A percentile compares a stretch with the other conserved stretches of the same genome.
Conservation (phyloP, 331 rosid genomes). For the Phaseolus coccineus region DNA sequence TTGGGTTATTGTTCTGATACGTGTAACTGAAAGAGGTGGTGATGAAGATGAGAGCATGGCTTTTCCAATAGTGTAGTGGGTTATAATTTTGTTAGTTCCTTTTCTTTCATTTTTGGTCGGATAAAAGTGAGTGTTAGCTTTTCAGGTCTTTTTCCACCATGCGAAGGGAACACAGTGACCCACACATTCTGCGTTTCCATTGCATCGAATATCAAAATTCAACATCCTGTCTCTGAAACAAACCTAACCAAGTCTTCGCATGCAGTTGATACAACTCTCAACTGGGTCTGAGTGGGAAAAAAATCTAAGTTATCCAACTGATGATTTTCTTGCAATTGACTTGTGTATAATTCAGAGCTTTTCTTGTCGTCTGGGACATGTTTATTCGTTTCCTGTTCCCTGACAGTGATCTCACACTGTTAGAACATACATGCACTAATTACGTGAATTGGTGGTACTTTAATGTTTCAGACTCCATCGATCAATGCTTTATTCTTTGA, state of each 20-base stretch:
- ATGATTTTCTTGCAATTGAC: constrained; percentile 17
- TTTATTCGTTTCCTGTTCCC: constrained; percentile 10
- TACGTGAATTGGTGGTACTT: background rate
- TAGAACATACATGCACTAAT: background rate
- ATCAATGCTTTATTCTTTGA: background rate
- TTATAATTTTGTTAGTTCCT: background rate
- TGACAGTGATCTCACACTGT: background rate
- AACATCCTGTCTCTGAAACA: background rate
- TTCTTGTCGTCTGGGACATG: constrained; percentile 54
- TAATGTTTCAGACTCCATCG: background rate
- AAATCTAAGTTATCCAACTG: constrained; percentile 18
- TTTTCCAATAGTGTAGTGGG: constrained; percentile 9
- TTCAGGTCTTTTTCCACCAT: constrained; percentile 28
- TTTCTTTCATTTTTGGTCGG: constrained; percentile 28
- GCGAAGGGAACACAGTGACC: constrained; percentile 43
- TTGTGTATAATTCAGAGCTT: constrained; percentile 6
- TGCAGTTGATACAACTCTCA: background rate
- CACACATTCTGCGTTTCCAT: constrained; percentile 1
- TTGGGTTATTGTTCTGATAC: background rate
- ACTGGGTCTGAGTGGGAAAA: background rate
- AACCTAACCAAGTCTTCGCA: background rate
- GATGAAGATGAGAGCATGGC: background rate
- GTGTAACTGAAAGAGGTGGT: constrained; percentile 10
- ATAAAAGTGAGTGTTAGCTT: background rate
- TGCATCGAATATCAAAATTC: background rate